Conservation (phyloP, 352 stramenopile species). For the Pythium oligandrum region DNA sequence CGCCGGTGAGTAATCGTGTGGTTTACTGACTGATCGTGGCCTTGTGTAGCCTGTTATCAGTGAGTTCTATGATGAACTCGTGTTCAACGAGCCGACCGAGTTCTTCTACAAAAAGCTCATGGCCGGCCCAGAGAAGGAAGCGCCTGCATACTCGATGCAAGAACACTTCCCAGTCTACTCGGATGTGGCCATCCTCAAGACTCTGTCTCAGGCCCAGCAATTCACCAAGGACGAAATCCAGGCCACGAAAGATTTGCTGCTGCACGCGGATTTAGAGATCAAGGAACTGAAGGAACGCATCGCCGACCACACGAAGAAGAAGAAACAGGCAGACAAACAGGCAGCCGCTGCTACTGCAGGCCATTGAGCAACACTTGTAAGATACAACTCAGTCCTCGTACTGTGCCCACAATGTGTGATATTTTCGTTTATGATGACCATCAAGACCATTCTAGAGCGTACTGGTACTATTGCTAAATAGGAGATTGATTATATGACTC, state of each 20-base stretch:
- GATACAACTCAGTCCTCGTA: too few relatives aligned
- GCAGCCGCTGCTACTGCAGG: conserved; percentile 17
- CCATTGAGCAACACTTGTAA: background rate
- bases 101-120: conserved; percentile 94
- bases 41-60: conserved; percentile 85
- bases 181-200: conserved; percentile 86
- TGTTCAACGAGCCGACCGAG: conserved; percentile 97
- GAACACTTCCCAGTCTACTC: conserved; percentile 86
- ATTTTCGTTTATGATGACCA: too few relatives aligned
- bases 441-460: too few relatives aligned
- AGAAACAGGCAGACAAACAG: conserved; percentile 58
- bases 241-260: conserved; percentile 62
- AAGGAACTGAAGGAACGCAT: conserved; percentile 75
- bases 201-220: conserved; percentile 73
- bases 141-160: conserved; percentile 62
- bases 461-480: too few relatives aligned
- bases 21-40: conserved; percentile 1
- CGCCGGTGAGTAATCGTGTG: conserved; percentile 19
- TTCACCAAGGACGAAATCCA: conserved; percentile 76
- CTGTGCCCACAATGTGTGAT: too few relatives aligned
- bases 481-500: too few relatives aligned
- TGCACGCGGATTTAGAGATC: conserved; percentile 63
- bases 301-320: conserved; percentile 72
- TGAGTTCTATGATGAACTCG: conserved; percentile 97
- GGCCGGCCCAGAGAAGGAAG: conserved; percentile 56